Base-by-base conservation (phyloP, 352 stramenopile species). In the Phytophthora aleatoria region DNA sequence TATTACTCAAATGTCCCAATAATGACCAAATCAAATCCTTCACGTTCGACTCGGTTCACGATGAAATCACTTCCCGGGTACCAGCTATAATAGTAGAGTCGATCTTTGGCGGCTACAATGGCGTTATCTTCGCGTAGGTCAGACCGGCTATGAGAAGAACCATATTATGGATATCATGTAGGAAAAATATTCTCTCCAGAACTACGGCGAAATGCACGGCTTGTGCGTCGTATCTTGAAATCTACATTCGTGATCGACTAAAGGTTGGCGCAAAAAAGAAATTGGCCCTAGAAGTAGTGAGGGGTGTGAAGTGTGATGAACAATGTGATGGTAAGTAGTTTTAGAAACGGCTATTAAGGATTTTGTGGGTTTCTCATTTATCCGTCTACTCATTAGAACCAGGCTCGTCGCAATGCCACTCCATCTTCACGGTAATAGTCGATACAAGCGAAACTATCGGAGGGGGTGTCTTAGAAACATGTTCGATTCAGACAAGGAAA, bases 161-260 rank as follows among this genome's bases (percentile, higher is more conserved):
- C 86, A 20, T 20, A 20, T 20, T 20, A 20, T 20, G 20, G 20
- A 94, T 53, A 94, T 83, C 28, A 94, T 96, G 87, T 83, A 94
- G 61, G 87, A 85, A 15, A 86, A 91, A 59, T 83, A 92, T 47
- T 84, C 60, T 0, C 87, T 13, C 73, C 82, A 2, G 87, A 95
- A 58, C 67, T 93, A 31, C 81, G 84, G 10, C 86, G 87, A 16
- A 95, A 51, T 92, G 95, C 61, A 94, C 92, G 87, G 83, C 92
- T 6, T 80, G 87, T 50, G 87, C 83, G 35, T 97, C 89, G 45
- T 98, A 97, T 69, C 75, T 98, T 20, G 94, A 98, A 66, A 98
- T 98, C 49, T 98, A 96, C 53, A 97, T 98, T 49, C 81, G 87
- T 20, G 95, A 98, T 66, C 66, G 98, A 13, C 78, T 98, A 9